phyloP scores from a whole-genome alignment of 169 alveolate genomes.

The Hepatocystis sp. region DNA sequence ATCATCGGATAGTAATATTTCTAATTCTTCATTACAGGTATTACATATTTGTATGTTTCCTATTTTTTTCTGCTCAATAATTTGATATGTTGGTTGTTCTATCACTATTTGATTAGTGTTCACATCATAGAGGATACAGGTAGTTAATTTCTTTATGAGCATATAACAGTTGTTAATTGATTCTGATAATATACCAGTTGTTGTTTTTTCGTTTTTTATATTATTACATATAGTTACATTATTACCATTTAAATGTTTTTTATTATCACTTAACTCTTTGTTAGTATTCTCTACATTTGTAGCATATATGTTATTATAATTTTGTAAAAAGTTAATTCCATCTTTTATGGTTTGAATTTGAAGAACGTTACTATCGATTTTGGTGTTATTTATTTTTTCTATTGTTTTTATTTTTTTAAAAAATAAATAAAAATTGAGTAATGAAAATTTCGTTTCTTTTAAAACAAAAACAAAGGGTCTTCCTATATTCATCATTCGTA shows the following conservation, averaged over 20 bases:
- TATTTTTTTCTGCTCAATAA: conserved; percentile 10
- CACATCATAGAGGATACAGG: conserved; percentile 17
- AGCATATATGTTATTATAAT: too few species aligned
- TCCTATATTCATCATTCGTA: conserved; percentile 89
- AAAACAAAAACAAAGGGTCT: conserved; percentile 69
- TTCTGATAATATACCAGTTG: not conserved
- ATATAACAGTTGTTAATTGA: conserved; percentile 26
- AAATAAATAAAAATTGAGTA: conserved; percentile 52
- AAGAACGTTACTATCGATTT: too few species aligned
- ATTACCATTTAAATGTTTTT: too few species aligned
- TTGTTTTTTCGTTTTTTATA: too few species aligned
- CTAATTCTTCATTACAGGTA: conserved; percentile 60
- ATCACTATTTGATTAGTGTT: conserved; percentile 2
- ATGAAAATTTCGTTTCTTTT: conserved; percentile 69
- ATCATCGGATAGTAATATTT: conserved; percentile 24
- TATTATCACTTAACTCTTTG: too few species aligned
- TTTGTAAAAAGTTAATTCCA: too few species aligned
- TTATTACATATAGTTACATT: too few species aligned
- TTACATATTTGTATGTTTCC: conserved; percentile 5
- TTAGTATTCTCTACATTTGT: too few species aligned
- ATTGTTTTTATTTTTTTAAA: conserved; percentile 22
- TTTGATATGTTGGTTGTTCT: conserved; percentile 17
- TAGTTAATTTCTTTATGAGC: conserved; percentile 23
- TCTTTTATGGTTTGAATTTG: too few species aligned
- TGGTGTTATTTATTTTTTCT: too few species aligned